Evolutionary conservation across 192 early-diverging fungal genomes (phyloP).

Genomic region (Coemansia sp.): DNA sequence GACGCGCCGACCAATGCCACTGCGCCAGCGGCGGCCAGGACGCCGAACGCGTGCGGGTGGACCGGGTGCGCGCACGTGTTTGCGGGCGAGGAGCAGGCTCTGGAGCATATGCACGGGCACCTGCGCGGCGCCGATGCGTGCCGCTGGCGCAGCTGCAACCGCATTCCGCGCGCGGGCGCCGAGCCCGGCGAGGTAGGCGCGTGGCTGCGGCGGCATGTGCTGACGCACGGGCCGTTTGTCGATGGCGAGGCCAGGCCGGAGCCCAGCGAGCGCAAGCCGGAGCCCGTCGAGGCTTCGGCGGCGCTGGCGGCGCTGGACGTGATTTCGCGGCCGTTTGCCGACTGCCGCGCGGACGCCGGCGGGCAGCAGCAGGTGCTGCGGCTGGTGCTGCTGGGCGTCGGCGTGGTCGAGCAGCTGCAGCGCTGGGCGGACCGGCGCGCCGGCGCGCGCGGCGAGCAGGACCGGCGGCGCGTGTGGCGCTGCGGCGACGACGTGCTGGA

Average conservation of each 20-base stretch:
- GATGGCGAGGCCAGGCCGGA: not conserved
- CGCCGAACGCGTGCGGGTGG: conserved; percentile 30
- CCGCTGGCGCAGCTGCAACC: conserved; percentile 41
- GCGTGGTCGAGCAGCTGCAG: conserved; percentile 44
- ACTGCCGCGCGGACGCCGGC: too few relatives aligned
- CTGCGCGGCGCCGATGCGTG: conserved; percentile 29
- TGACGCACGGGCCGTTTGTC: conserved; percentile 33
- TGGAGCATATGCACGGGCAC: conserved; percentile 20
- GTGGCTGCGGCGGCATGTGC: conserved; percentile 33
- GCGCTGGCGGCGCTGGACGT: not conserved
- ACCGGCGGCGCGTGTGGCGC: conserved; percentile 31
- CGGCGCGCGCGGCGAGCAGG: conserved; percentile 20
- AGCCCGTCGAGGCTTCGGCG: not conserved
- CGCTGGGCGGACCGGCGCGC: conserved; percentile 37
- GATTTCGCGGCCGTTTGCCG: conserved; percentile 12
- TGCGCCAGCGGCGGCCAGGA: conserved; percentile 4
- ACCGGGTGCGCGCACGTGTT: conserved; percentile 21
- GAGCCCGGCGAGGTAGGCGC: not conserved
- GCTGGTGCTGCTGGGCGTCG: conserved; percentile 35
- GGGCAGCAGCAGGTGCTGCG: conserved; percentile 20
- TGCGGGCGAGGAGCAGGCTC: conserved; percentile 24
- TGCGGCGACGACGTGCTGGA: conserved; percentile 36
- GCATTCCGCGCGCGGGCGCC: conserved; percentile 9
- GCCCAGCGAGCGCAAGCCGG: not conserved
- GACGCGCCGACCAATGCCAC: conserved; percentile 3